Evolutionary conservation across 108 stramenopile genomes (phyloP).

Genomic region (Fragilaria crotonensis): DNA sequence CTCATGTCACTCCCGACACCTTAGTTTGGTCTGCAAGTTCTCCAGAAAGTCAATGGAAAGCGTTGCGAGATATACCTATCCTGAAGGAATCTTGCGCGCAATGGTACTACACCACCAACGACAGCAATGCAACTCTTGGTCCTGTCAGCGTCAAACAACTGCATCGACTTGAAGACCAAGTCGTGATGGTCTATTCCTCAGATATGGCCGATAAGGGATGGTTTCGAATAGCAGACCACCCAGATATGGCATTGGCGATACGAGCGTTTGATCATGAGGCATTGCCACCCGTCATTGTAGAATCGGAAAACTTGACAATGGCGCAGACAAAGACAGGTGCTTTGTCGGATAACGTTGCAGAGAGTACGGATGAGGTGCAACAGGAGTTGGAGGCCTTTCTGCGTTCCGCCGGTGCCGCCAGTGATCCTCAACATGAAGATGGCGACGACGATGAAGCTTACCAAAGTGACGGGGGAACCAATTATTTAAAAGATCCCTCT

Average conservation of each 20-base stretch:
- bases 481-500: conserved; percentile 53
- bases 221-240: neutral
- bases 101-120: conserved; percentile 47
- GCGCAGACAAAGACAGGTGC: too few relatives aligned
- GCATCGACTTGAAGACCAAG: neutral
- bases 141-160: neutral
- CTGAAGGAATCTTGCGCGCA: conserved; percentile 38
- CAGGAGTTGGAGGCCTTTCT: conserved; percentile 67
- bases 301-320: too few relatives aligned
- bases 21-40: conserved; percentile 23
- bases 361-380: conserved; percentile 5
- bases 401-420: conserved; percentile 27
- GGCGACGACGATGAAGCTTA: conserved; percentile 63
- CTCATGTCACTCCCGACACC: conserved; percentile 11
- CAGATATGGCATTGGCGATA: neutral
- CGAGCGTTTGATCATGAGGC: neutral
- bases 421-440: conserved; percentile 15
- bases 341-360: neutral
- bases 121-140: neutral
- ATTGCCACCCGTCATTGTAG: neutral
- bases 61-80: conserved; percentile 27
- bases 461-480: conserved; percentile 75
- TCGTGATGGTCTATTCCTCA: neutral
- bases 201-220: neutral
- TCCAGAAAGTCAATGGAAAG: conserved; percentile 48